Percentiles rank a stretch among this genome's conserved stretches.
These are phyloP conservation scores for Micractinium sp. DNA, from an alignment of 139 green algal species.

Conservation along the genomic window DNA sequence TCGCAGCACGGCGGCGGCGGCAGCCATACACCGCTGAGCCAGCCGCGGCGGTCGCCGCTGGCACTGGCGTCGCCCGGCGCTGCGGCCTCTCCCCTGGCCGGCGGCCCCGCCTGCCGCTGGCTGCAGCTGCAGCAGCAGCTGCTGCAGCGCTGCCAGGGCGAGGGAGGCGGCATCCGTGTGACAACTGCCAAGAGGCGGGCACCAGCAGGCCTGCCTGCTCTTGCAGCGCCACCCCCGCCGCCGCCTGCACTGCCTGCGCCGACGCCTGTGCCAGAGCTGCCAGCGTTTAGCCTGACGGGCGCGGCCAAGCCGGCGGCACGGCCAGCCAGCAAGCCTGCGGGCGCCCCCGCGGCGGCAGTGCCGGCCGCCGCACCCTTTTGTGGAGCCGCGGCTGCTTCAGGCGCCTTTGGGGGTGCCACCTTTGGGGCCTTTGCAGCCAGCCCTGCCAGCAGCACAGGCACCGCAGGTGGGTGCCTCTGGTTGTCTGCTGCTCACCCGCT, in stretches of 20 bases:
- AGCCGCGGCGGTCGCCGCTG: constrained; percentile 7
- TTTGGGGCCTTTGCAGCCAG: background rate
- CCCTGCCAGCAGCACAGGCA: background rate
- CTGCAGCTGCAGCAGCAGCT: constrained; percentile 22
- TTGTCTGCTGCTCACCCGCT: background rate
- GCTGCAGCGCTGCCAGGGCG: constrained; percentile 22
- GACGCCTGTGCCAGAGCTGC: background rate
- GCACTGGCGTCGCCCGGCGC: background rate
- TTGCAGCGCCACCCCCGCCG: background rate
- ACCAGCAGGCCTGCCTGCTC: background rate
- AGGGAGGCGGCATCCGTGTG: constrained; percentile 25
- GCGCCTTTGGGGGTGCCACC: background rate
- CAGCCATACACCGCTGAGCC: constrained; percentile 9
- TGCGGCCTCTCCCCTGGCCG: background rate
- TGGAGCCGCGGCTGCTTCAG: background rate
- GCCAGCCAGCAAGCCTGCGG: no score
- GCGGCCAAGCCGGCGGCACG: background rate
- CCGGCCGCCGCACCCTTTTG: background rate
- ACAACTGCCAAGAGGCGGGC: constrained; percentile 16
- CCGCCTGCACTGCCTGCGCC: background rate
- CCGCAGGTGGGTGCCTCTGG: background rate
- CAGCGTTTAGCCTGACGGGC: background rate
- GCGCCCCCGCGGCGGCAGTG: background rate
- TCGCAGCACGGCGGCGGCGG: constrained; percentile 9
- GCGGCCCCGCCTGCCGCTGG: background rate